Base-by-base conservation (phyloP, 805 yeast genomes). In the Candida sonorensis region DNA sequence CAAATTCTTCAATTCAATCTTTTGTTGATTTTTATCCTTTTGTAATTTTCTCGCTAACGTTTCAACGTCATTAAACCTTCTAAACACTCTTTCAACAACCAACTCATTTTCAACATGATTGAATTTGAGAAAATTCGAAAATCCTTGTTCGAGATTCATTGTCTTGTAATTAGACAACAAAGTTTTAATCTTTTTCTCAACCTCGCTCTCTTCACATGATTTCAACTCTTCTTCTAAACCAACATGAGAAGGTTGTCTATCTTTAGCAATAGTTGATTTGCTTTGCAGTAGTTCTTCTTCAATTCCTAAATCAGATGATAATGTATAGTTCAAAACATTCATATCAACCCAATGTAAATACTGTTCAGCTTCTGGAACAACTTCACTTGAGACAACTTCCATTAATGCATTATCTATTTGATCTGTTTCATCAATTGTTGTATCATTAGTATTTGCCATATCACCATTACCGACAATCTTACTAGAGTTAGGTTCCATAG, bases 11-110 rank as follows among this genome's bases (percentile, higher is more conserved):
- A 70, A 44, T 40, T 73, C 81, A 28, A 64, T 68, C 19, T 68
- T 65, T 34, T 71, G 63, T 33, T 54, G 49, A 39, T 69, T 72
- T 44, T 72, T 77, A 44, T 84, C 94, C 48, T 79, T 80, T 36
- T 88, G 84, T 38, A 84, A 67, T 49, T 76, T 82, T 48, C 92
- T 78, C 2, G 97, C 97, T 45, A 88, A 67, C 5, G 80, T 74
- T 53, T 92, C 97, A 31, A 90, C 94, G 50, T 90, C 97, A 34
- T 72, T 75, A 48, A 92, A 88, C 37, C 98, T 64, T 50, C 81
- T 77, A 23, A 77, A 68, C 3, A 87, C 72, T 10, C 54, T 50
- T 23, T 48, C 52, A 13, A 57, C 45, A 10, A 60, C 36, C 13
- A 55, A 30, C 13, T 44, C 42, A 16, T 40, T 43, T 26, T 53